phyloP scores from a whole-genome alignment of 768 basidiomycete species.

The Kwoniella newhampshirensis region DNA sequence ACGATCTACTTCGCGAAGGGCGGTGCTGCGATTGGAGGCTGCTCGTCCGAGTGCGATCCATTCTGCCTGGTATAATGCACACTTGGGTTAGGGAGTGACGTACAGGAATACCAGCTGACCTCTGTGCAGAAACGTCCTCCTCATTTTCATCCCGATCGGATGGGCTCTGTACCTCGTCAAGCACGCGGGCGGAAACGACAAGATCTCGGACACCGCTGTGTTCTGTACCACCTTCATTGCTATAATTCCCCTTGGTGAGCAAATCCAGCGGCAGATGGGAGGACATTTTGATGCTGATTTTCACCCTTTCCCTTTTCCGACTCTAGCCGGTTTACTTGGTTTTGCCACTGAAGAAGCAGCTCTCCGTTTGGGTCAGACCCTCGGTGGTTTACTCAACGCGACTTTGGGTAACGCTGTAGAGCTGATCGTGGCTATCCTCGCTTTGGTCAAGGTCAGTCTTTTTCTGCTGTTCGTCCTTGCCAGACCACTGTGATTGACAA shows the following conservation, averaged over 20 bases:
- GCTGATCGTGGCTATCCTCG: constrained; percentile 57
- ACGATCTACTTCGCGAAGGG: background rate
- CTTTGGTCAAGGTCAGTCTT: constrained; percentile 43
- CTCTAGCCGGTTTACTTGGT: constrained; percentile 57
- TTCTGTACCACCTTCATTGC: constrained; percentile 60
- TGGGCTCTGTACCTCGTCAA: constrained; percentile 59
- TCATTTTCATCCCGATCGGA: constrained; percentile 59
- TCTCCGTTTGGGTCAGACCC: constrained; percentile 56
- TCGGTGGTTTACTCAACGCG: constrained; percentile 62
- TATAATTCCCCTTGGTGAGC: constrained; percentile 58
- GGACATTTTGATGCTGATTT: background rate
- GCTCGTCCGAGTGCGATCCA: too few relatives aligned
- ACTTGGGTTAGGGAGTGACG: too few relatives aligned
- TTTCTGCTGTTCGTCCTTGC: too few relatives aligned
- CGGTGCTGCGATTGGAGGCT: too few relatives aligned
- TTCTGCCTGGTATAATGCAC: too few relatives aligned
- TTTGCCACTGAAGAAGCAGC: constrained; percentile 62
- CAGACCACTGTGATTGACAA: background rate
- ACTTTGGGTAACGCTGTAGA: constrained; percentile 61
- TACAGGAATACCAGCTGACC: too few relatives aligned
- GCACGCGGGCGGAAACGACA: constrained; percentile 45
- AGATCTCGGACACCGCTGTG: constrained; percentile 56
- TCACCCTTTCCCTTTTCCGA: background rate
- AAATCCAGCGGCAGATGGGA: background rate
- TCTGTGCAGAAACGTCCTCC: constrained; percentile 56